Base-by-base conservation (phyloP, 108 stramenopile species). In the Nitzschia sp. region DNA sequence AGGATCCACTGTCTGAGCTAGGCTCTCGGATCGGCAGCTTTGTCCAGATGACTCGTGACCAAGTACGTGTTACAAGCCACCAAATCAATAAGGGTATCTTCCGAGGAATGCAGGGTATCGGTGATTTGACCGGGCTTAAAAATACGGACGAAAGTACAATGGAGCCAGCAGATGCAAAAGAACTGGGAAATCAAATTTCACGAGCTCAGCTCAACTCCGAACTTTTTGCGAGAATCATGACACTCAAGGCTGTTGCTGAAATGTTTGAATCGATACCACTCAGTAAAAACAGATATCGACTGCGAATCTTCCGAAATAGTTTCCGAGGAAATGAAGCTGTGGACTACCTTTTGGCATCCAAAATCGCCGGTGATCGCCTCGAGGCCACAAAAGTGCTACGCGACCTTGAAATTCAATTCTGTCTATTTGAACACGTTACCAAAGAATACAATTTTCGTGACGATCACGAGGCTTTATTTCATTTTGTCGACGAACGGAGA, bases 301-400 rank as follows among this genome's bases (percentile, higher is more conserved):
- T 65, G 25, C 63, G 63, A 30, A 9, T 34, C 0, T 67, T 55
- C 53, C 13, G 0, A 3, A 67, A 54, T 2, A 29, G 33, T 13
- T 67, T 67, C 36, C 53, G 53, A n/a, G 66, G 66, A 11, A 44
- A 23, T 26, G 34, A 67, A 21, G 66, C 66, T 19, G 66, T 67
- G 8, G 36, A 67, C 53, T 67, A 55, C 13, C 21, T 54, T 1
- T 28, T 67, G 34, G 25, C 21, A 41, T 33, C 5, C 3, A 23
- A 36, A 4, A 11, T 55, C 9, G 53, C 66, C 27, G 1, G 4
- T 0, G 55, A 36, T 26, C 31, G 66, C 8, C 32, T 19, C 0
- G 53, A 36, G 0, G 66, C 53, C 0, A 41, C 23, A 13, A 52
- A 65, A 50, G 2, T 52, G 8, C 32, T 65, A 8, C 63, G 63